These are phyloP conservation scores for Calonectria pseudoreteaudii DNA, from an alignment of 2,329 filamentous ascomycete genomes.

Conservation along the genomic window DNA sequence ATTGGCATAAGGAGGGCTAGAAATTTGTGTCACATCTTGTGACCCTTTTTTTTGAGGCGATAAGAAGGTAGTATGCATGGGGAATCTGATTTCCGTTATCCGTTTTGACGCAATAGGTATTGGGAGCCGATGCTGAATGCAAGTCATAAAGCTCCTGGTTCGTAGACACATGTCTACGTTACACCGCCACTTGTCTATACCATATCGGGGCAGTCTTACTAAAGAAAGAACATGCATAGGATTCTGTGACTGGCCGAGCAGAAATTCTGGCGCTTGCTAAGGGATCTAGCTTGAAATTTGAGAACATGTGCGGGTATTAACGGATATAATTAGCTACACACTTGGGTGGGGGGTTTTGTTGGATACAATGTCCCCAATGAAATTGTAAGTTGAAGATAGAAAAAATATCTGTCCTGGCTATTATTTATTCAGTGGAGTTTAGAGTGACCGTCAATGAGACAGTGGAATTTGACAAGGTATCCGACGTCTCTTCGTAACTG, in stretches of 20 bases:
- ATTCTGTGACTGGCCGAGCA: neutral
- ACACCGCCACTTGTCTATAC: neutral
- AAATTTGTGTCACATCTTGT: neutral
- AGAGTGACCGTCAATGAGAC: neutral
- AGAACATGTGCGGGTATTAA: neutral
- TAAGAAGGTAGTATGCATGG: neutral
- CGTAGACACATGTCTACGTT: neutral
- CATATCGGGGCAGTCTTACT: neutral
- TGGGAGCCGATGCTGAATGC: neutral
- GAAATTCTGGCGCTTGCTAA: neutral
- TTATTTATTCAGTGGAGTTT: neutral
- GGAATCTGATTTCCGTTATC: neutral
- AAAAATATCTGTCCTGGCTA: neutral
- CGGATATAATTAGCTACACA: neutral
- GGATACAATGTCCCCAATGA: neutral
- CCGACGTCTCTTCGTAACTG: neutral
- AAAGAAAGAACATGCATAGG: neutral
- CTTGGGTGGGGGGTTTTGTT: neutral
- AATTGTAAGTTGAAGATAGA: neutral
- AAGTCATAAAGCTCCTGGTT: neutral
- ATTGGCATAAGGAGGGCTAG: neutral
- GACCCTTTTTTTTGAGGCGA: neutral
- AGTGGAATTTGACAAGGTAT: neutral
- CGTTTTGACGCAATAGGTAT: conserved; percentile 1
- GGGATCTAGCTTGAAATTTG: neutral